Base-by-base conservation (phyloP, 208 protist genomes). In the Naegleria fowleri region DNA sequence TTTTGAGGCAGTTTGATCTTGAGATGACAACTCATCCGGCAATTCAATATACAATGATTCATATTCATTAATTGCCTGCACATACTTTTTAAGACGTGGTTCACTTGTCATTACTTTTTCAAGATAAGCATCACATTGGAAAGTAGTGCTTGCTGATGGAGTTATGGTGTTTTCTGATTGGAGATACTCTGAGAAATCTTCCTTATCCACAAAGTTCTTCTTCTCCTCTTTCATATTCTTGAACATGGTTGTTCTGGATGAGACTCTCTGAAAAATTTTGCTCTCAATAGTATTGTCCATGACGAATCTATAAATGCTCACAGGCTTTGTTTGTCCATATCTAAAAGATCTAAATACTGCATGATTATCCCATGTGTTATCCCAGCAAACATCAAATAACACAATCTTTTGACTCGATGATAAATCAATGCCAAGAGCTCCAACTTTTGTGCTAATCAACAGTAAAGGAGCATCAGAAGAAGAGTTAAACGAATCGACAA, bases 371-470 rank as follows among this genome's bases (percentile, higher is more conserved):
- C 96, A 93, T 0, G 96, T 90, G 0, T 97, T 96, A 91, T 98
- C 98, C 96, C 97, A 98, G 90, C 94, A 95, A 22, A 97, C 95
- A 90, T 99, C 98, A 90, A 98, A 96, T 39, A 99, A 88, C 48
- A 99, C 96, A 90, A 98, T 98, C 92, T 97, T 95, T 91, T 97
- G 97, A 19, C 98, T 98, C 0, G 94, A 93, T 7, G 92, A 93
- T 3, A 99, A 93, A 84, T 98, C 98, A 90, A 99, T 95, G 41
- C 98, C 98, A 11, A 98, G 93, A 51, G 96, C 95, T 29, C 97
- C 97, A 0, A 97, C 98, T 29, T 94, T 94, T 29, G 97, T 97
- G n/a, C 96, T 98, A 91, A 98, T 96, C 33, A 99, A 92, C 43
- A 98, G 95, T 48, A 98, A 94, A 41, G 58, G 0, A 87, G 13